Base-by-base conservation (phyloP, 352 stramenopile species). In the Globisporangium cylindrosporum region DNA sequence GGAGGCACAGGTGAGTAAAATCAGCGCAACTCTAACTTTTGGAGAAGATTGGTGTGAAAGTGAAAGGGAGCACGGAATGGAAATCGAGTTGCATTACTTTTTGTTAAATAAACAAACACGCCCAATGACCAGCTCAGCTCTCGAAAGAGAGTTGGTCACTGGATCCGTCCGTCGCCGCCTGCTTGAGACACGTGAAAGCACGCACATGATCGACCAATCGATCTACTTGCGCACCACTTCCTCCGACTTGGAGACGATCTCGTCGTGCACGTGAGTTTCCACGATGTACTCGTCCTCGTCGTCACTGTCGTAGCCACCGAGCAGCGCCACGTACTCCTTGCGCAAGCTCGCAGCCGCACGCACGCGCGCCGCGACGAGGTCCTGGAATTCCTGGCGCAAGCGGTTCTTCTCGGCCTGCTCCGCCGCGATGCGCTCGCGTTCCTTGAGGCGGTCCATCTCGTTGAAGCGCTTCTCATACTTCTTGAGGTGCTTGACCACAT, bases 401-500 rank as follows among this genome's bases (percentile, higher is more conserved):
- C 81, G 81, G 73, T 89, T 79, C 75, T 91, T 91, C 71, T 91
- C 82, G 10, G 81, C 80, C 53, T 90, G 84, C 63, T 86, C 79
- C 34, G 75, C 79, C 24, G 81, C 81, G 38, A 89, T 32, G 25
- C 86, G 85, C 73, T 95, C 86, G 63, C 87, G 88, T 61, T 93
- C 88, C 76, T 92, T 92, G 36, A 93, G 70, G 15, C 86, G 84
- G 70, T 95, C 88, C 75, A 93, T 89, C 73, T 95, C 86, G 72
- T 92, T 90, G 79, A 93, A 95, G 58, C 85, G 86, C 75, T 94
- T 93, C 73, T 93, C 83, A 79, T 99, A 99, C 82, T 98, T 99
- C 67, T 98, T 98, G 55, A 99, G 83, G 76, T 99, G 98, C 76
- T 98, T 98, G 51, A 99, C 88, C 61, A 98, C 89, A 24, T 99